A percentile compares a stretch with the other conserved stretches of the same genome.
These are phyloP conservation scores for Botrytis tulipae DNA, from an alignment of 2,329 filamentous ascomycete species.

Conservation along the genomic window DNA sequence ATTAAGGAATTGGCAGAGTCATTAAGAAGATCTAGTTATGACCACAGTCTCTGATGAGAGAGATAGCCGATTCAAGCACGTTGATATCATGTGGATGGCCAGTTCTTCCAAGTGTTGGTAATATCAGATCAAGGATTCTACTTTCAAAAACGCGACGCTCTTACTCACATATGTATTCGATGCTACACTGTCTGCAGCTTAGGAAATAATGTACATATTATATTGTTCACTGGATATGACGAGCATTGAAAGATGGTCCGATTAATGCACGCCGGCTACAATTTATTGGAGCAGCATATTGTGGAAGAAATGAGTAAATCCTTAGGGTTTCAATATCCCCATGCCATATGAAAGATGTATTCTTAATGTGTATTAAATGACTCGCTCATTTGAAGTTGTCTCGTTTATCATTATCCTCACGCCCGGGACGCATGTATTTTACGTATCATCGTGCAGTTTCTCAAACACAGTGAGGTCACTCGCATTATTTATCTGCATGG, in stretches of 20 bases:
- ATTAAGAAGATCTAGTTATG: too few species aligned
- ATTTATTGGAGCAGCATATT: neutral
- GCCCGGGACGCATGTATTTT: neutral
- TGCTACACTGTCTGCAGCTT: neutral
- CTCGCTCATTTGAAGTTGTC: neutral
- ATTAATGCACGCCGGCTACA: neutral
- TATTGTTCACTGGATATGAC: neutral
- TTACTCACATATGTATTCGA: neutral
- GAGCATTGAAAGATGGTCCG: neutral
- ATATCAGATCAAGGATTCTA: neutral
- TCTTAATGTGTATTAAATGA: neutral
- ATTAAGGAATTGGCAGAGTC: too few species aligned
- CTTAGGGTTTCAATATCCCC: neutral
- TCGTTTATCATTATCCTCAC: neutral
- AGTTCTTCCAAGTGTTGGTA: neutral
- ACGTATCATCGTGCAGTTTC: neutral
- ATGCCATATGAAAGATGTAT: neutral
- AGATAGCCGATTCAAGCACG: neutral
- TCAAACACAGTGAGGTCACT: neutral
- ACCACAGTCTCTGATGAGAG: neutral
- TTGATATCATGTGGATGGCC: accelerated
- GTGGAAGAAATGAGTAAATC: neutral
- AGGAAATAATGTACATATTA: neutral
- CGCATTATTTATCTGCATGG: too few species aligned
- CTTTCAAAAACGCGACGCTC: neutral